Conservation (phyloP, 192 early-diverging fungal genomes). For the Coemansia sp. region DNA sequence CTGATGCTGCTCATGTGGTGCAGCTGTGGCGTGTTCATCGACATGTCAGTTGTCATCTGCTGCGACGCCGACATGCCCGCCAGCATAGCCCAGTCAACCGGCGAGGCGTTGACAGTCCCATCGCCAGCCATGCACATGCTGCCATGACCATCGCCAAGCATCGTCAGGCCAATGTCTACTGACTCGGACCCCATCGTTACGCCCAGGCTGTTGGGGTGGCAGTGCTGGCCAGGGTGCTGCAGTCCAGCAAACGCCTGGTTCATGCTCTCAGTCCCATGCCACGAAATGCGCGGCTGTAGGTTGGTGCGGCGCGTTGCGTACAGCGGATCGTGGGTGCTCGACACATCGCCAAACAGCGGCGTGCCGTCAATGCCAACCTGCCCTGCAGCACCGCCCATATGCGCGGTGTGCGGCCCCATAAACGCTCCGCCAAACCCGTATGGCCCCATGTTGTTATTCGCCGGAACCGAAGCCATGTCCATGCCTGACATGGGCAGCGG, state of each 20-base stretch:
- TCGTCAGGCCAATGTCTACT: constrained; percentile 33
- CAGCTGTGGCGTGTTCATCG: constrained; percentile 24
- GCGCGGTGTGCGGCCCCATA: constrained; percentile 18
- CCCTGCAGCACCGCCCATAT: constrained; percentile 21
- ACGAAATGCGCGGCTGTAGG: constrained; percentile 44
- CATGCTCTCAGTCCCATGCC: constrained; percentile 52
- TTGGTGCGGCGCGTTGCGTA: constrained; percentile 34
- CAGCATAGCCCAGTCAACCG: constrained; percentile 51
- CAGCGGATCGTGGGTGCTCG: constrained; percentile 18
- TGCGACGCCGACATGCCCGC: constrained; percentile 37
- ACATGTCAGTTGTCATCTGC: constrained; percentile 18
- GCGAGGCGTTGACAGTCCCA: constrained; percentile 16
- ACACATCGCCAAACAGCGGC: constrained; percentile 33
- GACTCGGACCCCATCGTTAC: constrained; percentile 37
- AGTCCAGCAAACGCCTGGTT: constrained; percentile 36
- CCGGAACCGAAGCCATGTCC: constrained; percentile 44
- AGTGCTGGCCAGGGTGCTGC: constrained; percentile 31
- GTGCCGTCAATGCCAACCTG: constrained; percentile 26
- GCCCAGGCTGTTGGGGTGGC: constrained; percentile 33
- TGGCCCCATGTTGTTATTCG: constrained; percentile 20
- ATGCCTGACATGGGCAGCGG: constrained; percentile 50
- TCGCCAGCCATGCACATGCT: constrained; percentile 26
- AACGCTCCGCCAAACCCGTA: constrained; percentile 30
- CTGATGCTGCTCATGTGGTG: constrained; percentile 43
- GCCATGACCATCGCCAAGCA: constrained; percentile 32